Conservation (phyloP, 805 yeast species). For the Metschnikowia kofuensis region DNA sequence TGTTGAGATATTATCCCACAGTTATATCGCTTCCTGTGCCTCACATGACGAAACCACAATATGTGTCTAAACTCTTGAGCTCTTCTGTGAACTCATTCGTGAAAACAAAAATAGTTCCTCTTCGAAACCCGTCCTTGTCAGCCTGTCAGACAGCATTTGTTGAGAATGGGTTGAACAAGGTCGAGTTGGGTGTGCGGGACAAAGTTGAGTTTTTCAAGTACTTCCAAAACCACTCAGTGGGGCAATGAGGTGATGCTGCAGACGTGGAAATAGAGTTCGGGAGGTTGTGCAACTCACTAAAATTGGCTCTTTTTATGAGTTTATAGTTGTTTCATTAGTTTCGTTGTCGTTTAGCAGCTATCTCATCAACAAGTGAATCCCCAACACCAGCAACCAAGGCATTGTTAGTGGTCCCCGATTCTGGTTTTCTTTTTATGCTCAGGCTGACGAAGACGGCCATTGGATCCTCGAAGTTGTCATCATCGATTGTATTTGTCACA, state of each 20-base stretch:
- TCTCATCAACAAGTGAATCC: too few relatives aligned
- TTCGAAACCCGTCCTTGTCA: conserved; percentile 17
- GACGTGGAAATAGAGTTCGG: too few relatives aligned
- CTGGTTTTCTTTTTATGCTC: neutral
- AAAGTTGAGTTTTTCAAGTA: conserved; percentile 28
- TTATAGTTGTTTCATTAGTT: too few relatives aligned
- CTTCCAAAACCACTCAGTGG: conserved; percentile 10
- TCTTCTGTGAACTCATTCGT: conserved; percentile 22
- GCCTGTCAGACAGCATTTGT: conserved; percentile 28
- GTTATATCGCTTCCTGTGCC: conserved; percentile 39
- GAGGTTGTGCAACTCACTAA: too few relatives aligned
- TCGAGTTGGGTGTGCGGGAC: conserved; percentile 28
- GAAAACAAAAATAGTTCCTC: conserved; percentile 28
- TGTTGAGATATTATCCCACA: conserved; percentile 38
- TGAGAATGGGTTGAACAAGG: conserved; percentile 30
- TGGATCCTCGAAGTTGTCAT: conserved; percentile 24
- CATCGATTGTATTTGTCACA: conserved; percentile 9
- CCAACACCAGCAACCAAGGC: too few relatives aligned
- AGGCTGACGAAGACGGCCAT: conserved; percentile 3
- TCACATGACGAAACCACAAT: conserved; percentile 17
- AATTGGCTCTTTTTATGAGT: too few relatives aligned
- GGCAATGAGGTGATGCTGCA: neutral
- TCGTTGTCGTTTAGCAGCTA: too few relatives aligned
- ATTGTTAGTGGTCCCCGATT: too few relatives aligned
- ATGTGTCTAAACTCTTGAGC: conserved; percentile 24